Conservation (phyloP, 345 rosid species). For the Bruguiera parviflora region DNA sequence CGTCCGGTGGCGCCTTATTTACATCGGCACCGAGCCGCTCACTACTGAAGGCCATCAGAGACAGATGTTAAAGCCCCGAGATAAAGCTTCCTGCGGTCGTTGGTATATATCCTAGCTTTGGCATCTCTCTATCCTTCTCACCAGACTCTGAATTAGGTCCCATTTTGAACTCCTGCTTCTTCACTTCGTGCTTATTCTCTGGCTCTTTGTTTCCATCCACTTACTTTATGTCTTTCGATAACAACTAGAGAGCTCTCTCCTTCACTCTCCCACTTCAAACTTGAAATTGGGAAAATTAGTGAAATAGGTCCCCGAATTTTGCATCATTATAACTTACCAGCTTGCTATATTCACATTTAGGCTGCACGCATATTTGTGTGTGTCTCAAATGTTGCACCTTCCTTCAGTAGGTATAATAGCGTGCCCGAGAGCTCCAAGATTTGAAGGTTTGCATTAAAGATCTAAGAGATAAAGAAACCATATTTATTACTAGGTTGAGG, state of each 20-base stretch:
- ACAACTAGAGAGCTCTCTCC: not conserved
- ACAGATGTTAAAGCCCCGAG: not conserved
- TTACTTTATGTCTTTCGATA: not conserved
- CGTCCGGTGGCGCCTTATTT: too few relatives aligned
- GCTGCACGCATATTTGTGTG: not conserved
- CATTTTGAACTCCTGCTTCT: constrained; percentile 20
- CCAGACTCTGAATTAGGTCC: constrained; percentile 28
- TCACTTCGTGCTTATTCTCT: constrained; percentile 13
- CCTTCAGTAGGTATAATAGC: not conserved
- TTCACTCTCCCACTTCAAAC: too few relatives aligned
- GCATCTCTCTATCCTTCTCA: constrained; percentile 7
- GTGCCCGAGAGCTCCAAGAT: not conserved
- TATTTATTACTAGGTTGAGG: not conserved
- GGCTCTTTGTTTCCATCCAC: not conserved
- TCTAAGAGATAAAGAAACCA: too few relatives aligned
- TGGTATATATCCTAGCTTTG: constrained; percentile 10
- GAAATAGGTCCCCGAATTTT: not conserved
- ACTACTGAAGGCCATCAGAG: not conserved
- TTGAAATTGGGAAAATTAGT: too few relatives aligned
- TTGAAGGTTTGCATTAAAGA: not conserved
- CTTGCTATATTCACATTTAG: too few relatives aligned
- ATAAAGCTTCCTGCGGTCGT: constrained; percentile 8
- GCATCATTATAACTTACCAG: not conserved
- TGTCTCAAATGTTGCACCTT: not conserved
- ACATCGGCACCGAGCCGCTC: too few relatives aligned